Base-by-base conservation (phyloP, 345 rosid genomes). In the Combretum micranthum region DNA sequence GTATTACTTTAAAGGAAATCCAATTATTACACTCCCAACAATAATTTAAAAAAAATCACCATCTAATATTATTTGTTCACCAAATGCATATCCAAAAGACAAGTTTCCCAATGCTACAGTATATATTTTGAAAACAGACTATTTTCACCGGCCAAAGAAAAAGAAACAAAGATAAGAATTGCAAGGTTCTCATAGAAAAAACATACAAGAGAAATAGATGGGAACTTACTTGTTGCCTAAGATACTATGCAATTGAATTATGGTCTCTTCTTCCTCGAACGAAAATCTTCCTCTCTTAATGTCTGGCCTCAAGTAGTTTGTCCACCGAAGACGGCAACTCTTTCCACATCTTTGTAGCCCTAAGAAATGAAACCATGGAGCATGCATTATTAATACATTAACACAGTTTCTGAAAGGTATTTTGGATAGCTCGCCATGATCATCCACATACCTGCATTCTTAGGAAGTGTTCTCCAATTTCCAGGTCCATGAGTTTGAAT, bases 251-350 rank as follows among this genome's bases (percentile, higher is more conserved):
- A 93, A 64, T 44, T 93, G 97, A 60, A 93, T 89, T 48, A 93
- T 93, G 20, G 90, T 72, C 70, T 93, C 97, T 75, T 93, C 99
- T 73, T 93, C 99, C 61, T 93, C 99, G 19, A 93, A 93, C 0
- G 99, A 80, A 62, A 93, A 89, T 58, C 90, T 69, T 49, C 99
- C 99, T 72, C 99, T 82, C 78, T 76, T 93, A 63, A 89, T 93
- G 65, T 89, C 99, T 22, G 99, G 96, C 46, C 97, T 74, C 61
- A 93, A 77, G 56, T 93, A 93, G 70, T 93, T 93, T 15, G 96
- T 89, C 99, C 99, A 93, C 50, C 99, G 82, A 6, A 93, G 91
- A 19, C 99, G 96, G 26, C 99, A 93, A 50, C 99, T 93, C 81
- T 93, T 93, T 25, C 99, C 99, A 42, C 99, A 93, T 66, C 99